Percentiles rank a stretch among this genome's conserved stretches.
These are phyloP conservation scores for Candida dubliniensis DNA, from an alignment of 1,139 yeast genomes.

Conservation along the genomic window DNA sequence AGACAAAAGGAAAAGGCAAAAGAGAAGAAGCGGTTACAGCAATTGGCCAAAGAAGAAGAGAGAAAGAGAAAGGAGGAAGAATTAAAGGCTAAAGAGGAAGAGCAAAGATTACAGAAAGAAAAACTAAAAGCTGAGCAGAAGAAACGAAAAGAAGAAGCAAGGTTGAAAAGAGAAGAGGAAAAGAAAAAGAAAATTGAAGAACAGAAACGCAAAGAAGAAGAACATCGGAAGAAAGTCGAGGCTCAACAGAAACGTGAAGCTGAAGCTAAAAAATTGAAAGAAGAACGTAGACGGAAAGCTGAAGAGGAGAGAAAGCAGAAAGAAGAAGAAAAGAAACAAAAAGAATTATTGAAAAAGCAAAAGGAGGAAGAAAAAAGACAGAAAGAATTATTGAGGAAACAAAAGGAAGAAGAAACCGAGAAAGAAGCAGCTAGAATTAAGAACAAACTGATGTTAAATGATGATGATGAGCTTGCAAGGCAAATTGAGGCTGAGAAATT, in stretches of 20 bases:
- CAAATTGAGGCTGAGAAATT: slow-evolving; percentile 9
- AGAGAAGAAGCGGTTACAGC: slow-evolving; percentile 71
- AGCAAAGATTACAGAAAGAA: slow-evolving; percentile 34
- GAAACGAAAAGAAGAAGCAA: slow-evolving; percentile 49
- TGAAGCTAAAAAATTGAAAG: slow-evolving; percentile 36
- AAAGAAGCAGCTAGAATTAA: slow-evolving; percentile 14
- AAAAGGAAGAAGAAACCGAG: slow-evolving; percentile 27
- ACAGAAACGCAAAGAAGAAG: slow-evolving; percentile 47
- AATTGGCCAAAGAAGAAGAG: slow-evolving; percentile 77
- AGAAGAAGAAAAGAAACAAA: slow-evolving; percentile 48
- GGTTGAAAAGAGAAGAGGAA: slow-evolving; percentile 53
- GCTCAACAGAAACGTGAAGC: slow-evolving; percentile 56
- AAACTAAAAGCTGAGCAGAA: slow-evolving; percentile 44
- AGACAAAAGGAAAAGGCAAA: slow-evolving; percentile 75
- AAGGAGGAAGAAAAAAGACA: slow-evolving; percentile 36
- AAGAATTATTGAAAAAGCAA: slow-evolving; percentile 40
- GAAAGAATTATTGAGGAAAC: slow-evolving; percentile 33
- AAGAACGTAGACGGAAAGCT: slow-evolving; percentile 48
- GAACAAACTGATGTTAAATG: neutral
- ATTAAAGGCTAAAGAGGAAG: slow-evolving; percentile 36
- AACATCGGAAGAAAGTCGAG: slow-evolving; percentile 38
- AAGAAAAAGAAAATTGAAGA: slow-evolving; percentile 47
- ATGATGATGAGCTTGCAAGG: slow-evolving; percentile 13
- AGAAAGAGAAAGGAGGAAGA: slow-evolving; percentile 60
- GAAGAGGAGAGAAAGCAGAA: slow-evolving; percentile 42